Evolutionary conservation across 495 filamentous ascomycete species (phyloP).

Genomic region (Hyaloscypha finlandica): DNA sequence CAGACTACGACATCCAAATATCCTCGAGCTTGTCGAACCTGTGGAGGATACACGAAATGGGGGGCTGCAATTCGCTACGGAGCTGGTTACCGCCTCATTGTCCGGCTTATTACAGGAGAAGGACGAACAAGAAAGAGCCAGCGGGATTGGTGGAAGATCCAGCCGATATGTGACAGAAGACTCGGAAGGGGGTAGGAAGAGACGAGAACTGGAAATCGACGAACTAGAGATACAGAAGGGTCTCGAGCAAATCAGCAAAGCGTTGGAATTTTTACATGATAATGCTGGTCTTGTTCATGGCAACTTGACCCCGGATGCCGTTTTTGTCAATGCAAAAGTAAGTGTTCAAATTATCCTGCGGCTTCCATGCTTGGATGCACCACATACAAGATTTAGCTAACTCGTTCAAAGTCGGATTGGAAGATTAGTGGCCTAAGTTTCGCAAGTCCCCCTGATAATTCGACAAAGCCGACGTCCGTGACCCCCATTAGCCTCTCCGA

Average conservation of each 20-base stretch:
- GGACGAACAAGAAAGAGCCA: conserved; percentile 78
- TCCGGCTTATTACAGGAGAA: conserved; percentile 82
- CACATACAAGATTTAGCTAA: neutral
- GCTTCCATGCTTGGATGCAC: neutral
- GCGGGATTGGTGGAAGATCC: conserved; percentile 64
- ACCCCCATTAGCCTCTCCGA: conserved; percentile 79
- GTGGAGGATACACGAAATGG: conserved; percentile 91
- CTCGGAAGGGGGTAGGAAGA: conserved; percentile 66
- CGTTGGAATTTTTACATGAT: conserved; percentile 94
- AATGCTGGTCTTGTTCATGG: conserved; percentile 92
- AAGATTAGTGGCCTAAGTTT: conserved; percentile 95
- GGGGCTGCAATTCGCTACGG: conserved; percentile 94
- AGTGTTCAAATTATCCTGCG: conserved; percentile 26
- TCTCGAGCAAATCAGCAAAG: conserved; percentile 87
- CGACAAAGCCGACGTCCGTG: conserved; percentile 66
- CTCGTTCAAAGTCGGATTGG: conserved; percentile 78
- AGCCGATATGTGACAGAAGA: conserved; percentile 85
- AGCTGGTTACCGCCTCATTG: conserved; percentile 85
- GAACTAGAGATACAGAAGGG: conserved; percentile 98
- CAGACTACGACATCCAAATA: conserved; percentile 80
- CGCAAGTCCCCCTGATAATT: conserved; percentile 71
- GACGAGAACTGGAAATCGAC: conserved; percentile 90
- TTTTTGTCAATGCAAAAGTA: conserved; percentile 91
- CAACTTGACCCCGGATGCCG: conserved; percentile 93
- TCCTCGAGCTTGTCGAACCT: conserved; percentile 91